phyloP scores from a whole-genome alignment of 495 filamentous ascomycete genomes.

The Cercophora samala region DNA sequence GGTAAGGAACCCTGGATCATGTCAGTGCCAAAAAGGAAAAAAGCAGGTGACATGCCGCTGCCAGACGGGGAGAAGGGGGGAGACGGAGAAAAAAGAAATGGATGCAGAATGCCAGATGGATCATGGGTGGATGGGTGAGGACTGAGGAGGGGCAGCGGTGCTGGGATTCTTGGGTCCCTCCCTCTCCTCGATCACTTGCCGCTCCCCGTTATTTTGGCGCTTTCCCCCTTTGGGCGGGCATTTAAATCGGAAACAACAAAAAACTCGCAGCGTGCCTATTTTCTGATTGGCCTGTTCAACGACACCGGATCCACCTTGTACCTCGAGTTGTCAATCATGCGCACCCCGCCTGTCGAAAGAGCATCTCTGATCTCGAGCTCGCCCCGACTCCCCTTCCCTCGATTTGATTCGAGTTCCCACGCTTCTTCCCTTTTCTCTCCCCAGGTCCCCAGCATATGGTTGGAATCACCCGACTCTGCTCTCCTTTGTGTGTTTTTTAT shows the following conservation, averaged over 20 bases:
- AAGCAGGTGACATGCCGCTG: constrained; percentile 9
- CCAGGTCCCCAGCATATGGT: constrained; percentile 11
- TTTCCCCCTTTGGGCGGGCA: constrained; percentile 32
- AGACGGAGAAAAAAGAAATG: neutral
- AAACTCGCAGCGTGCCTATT: constrained; percentile 30
- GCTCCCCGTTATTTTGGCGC: constrained; percentile 23
- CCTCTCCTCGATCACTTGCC: constrained; percentile 30
- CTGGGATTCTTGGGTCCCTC: constrained; percentile 17
- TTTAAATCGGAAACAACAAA: constrained; percentile 31
- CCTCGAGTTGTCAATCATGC: constrained; percentile 39
- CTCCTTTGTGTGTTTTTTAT: constrained; percentile 26
- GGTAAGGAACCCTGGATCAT: neutral
- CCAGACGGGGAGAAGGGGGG: neutral
- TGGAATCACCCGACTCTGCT: constrained; percentile 3
- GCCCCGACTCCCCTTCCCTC: constrained; percentile 30
- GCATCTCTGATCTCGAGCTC: constrained; percentile 39
- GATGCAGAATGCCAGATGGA: neutral
- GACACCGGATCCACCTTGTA: constrained; percentile 39
- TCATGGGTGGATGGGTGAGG: neutral
- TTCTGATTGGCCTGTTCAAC: constrained; percentile 45
- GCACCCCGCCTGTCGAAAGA: constrained; percentile 31
- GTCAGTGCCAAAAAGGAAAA: neutral
- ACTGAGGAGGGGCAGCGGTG: constrained; percentile 3
- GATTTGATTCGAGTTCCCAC: constrained; percentile 31
- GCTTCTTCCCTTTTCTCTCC: constrained; percentile 38